These are phyloP conservation scores for Beta corolliflora DNA, from an alignment of 179 eudicot genomes.

Conservation along the genomic window DNA sequence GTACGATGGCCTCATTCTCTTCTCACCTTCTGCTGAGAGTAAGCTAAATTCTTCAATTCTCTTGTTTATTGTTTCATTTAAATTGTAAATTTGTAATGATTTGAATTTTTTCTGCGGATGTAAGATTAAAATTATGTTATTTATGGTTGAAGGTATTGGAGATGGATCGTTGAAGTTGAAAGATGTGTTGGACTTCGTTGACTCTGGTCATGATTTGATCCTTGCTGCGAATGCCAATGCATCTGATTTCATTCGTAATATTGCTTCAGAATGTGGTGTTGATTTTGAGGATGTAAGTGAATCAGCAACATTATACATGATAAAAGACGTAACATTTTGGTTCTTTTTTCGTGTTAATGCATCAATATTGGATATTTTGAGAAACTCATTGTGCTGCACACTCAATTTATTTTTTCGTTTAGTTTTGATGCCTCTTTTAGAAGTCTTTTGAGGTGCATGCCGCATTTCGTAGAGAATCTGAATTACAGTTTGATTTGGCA, in stretches of 20 bases:
- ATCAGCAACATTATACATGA: neutral
- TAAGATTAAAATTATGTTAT: neutral
- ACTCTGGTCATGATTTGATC: conserved; percentile 79
- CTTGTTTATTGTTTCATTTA: neutral
- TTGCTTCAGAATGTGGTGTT: conserved; percentile 76
- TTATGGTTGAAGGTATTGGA: conserved; percentile 49
- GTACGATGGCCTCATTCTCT: conserved; percentile 68
- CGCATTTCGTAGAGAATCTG: neutral
- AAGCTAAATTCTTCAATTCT: conserved; percentile 17
- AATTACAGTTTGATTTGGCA: neutral
- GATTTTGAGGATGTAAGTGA: conserved; percentile 72
- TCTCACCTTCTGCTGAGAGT: conserved; percentile 63
- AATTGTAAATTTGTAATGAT: neutral
- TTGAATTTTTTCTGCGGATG: neutral
- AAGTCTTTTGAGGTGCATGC: neutral
- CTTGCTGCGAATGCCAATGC: conserved; percentile 66
- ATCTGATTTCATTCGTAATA: conserved; percentile 68
- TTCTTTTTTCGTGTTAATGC: neutral
- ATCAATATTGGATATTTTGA: neutral
- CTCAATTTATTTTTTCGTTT: neutral
- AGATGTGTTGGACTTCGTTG: conserved; percentile 75
- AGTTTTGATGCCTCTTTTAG: neutral
- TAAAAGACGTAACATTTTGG: neutral
- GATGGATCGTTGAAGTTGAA: conserved; percentile 60
- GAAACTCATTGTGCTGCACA: neutral